A percentile compares a stretch with the other conserved stretches of the same genome.
Evolutionary conservation across 2,329 filamentous ascomycete species (phyloP).

Genomic region (Epichloe glyceriae): DNA sequence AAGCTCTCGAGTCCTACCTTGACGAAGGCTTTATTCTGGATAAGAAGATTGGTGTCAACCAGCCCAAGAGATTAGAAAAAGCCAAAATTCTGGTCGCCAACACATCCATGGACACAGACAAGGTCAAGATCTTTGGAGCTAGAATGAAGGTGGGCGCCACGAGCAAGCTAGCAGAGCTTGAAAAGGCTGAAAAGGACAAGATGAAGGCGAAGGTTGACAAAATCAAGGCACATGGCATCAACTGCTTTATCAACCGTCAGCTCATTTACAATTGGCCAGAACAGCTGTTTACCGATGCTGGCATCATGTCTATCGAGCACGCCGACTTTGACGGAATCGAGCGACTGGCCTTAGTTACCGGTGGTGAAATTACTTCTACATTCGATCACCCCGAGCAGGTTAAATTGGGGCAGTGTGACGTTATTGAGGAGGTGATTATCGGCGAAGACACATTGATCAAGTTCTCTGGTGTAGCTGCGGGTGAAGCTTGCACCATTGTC

Average conservation of each 20-base stretch:
- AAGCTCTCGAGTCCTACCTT: conserved; percentile 94
- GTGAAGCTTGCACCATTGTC: conserved; percentile 91
- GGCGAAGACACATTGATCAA: conserved; percentile 95
- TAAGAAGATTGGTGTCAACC: conserved; percentile 98
- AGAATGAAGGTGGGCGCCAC: conserved; percentile 94
- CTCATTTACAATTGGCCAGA: conserved; percentile 99
- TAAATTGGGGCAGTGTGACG: conserved; percentile 85
- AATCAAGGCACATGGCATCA: conserved; percentile 97
- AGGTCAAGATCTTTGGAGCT: conserved; percentile 98
- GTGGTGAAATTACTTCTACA: conserved; percentile 92
- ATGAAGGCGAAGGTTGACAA: conserved; percentile 99
- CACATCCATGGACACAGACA: conserved; percentile 98
- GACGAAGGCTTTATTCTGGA: conserved; percentile 98
- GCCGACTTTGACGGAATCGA: conserved; percentile 98
- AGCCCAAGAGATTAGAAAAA: conserved; percentile 93
- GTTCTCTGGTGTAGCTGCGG: conserved; percentile 90
- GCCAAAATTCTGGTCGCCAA: conserved; percentile 97
- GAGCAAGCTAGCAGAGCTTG: conserved; percentile 91
- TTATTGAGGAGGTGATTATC: conserved; percentile 97
- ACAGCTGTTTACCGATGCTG: conserved; percentile 93
- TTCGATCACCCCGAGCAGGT: conserved; percentile 97
- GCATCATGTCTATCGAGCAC: conserved; percentile 97
- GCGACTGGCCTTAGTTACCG: conserved; percentile 84
- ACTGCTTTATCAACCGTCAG: conserved; percentile 99
- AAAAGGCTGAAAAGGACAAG: conserved; percentile 97